Evolutionary conservation across 176 grass and related monocot species (phyloP).

Genomic region (Juncus effusus): DNA sequence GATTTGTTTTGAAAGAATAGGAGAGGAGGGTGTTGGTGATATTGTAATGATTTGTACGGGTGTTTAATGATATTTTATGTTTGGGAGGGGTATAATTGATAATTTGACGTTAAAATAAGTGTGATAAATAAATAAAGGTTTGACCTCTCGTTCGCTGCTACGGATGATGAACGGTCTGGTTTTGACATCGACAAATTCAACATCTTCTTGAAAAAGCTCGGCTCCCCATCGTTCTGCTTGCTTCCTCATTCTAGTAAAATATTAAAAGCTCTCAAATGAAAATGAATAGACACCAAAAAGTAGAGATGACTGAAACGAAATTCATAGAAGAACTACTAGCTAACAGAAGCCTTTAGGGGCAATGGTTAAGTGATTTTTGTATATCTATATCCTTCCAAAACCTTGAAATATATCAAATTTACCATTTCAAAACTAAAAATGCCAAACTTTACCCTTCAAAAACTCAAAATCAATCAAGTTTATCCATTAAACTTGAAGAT

Average conservation of each 20-base stretch:
- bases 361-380: no score
- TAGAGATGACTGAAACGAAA: slow-evolving; percentile 3
- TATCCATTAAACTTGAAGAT: no score
- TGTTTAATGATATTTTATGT: slow-evolving; percentile 22
- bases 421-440: no score
- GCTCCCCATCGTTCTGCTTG: slow-evolving; percentile 97
- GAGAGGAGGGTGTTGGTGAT: slow-evolving; percentile 7
- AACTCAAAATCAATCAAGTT: no score
- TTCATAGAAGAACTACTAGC: background rate
- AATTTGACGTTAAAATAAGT: background rate
- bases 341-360: background rate
- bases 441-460: no score
- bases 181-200: slow-evolving; percentile 83
- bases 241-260: slow-evolving; percentile 57
- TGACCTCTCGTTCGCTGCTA: slow-evolving; percentile 81
- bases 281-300: slow-evolving; percentile 2
- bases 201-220: slow-evolving; percentile 88
- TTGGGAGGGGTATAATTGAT: slow-evolving; percentile 2
- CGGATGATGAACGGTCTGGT: slow-evolving; percentile 69
- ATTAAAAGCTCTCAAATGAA: background rate
- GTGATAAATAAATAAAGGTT: slow-evolving; percentile 4
- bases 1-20: no score
- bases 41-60: no score
- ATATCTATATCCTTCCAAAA: no score
- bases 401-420: no score